Evolutionary conservation across 2,329 filamentous ascomycete species (phyloP).

Genomic region (Fusarium equiseti): DNA sequence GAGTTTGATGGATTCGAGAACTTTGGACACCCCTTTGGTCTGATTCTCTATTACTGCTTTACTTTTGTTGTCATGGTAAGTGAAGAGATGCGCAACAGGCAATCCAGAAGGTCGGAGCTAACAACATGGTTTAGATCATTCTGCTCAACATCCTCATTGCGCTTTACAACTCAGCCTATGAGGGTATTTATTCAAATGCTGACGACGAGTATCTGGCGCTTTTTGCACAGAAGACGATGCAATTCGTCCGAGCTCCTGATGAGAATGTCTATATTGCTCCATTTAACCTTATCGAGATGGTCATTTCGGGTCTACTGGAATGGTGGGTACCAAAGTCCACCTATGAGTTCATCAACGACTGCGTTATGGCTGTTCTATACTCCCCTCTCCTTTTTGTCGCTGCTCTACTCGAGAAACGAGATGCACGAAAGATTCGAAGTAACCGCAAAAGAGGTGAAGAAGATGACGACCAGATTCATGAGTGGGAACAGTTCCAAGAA

Average conservation of each 20-base stretch:
- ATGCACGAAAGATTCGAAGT: constrained; percentile 73
- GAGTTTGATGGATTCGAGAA: constrained; percentile 90
- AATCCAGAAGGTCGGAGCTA: background rate
- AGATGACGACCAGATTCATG: constrained; percentile 88
- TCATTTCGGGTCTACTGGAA: constrained; percentile 83
- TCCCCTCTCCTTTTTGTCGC: constrained; percentile 84
- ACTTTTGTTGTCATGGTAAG: constrained; percentile 95
- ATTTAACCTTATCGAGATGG: constrained; percentile 91
- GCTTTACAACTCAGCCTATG: constrained; percentile 95
- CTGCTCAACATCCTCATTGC: constrained; percentile 97
- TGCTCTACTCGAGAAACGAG: constrained; percentile 76
- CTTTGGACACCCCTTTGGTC: constrained; percentile 92
- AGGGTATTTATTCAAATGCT: constrained; percentile 93
- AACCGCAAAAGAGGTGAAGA: constrained; percentile 86
- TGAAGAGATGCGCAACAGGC: background rate
- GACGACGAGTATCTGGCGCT: constrained; percentile 96
- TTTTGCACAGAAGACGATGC: constrained; percentile 94
- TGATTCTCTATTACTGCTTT: constrained; percentile 97
- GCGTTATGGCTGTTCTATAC: constrained; percentile 88
- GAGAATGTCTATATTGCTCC: constrained; percentile 98
- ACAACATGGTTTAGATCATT: constrained; percentile 62
- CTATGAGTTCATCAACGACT: constrained; percentile 88
- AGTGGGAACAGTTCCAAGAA: constrained; percentile 87
- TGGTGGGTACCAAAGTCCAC: constrained; percentile 87
- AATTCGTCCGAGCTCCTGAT: constrained; percentile 95